A percentile compares a stretch with the other conserved stretches of the same genome.
These are phyloP conservation scores for Grammothele lineata DNA, from an alignment of 768 basidiomycete species.

Conservation along the genomic window DNA sequence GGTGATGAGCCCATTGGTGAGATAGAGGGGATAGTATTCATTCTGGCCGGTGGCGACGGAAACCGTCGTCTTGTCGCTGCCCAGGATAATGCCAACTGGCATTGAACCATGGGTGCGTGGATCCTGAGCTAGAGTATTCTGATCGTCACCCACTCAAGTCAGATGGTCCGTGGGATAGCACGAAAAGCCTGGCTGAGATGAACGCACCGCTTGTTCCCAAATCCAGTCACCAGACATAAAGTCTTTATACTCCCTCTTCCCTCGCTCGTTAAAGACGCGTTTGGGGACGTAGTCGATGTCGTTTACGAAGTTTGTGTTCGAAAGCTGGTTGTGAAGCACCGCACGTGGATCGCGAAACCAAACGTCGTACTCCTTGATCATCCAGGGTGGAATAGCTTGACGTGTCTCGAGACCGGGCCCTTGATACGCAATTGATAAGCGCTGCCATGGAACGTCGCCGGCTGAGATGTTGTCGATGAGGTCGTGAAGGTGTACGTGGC, in stretches of 20 bases:
- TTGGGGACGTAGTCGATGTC: no score
- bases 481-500: no score
- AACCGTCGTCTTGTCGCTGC: slow-evolving; percentile 26
- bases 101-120: slow-evolving; percentile 1
- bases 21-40: slow-evolving; percentile 26
- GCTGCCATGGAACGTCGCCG: no score
- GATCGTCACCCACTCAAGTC: background rate
- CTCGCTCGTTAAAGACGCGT: no score
- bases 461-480: no score
- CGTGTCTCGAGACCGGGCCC: no score
- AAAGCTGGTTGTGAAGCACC: no score
- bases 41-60: slow-evolving; percentile 22
- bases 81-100: slow-evolving; percentile 23
- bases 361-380: no score
- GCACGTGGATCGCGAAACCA: no score
- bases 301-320: no score
- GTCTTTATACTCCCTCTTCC: background rate
- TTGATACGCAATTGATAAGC: no score
- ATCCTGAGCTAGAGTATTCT: background rate
- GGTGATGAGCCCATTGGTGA: slow-evolving; percentile 19
- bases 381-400: no score
- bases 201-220: background rate
- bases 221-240: background rate
- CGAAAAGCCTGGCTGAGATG: background rate
- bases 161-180: background rate